Evolutionary conservation across 495 filamentous ascomycete genomes (phyloP).

Genomic region (Filosporella fistucella): DNA sequence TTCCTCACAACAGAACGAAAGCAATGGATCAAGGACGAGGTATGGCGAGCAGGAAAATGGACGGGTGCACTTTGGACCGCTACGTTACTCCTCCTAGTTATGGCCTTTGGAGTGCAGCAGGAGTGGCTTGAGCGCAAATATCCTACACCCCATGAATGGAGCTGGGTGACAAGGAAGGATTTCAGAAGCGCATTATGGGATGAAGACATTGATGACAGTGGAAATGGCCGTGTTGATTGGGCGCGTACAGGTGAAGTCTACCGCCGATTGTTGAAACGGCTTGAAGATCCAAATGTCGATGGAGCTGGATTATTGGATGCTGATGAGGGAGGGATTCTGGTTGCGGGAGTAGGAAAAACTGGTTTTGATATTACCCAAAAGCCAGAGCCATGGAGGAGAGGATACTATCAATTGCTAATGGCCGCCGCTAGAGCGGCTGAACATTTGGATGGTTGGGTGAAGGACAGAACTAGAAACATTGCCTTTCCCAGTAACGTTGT

Average conservation of each 20-base stretch:
- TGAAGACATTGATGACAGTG: conserved; percentile 41
- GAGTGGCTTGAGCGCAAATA: conserved; percentile 69
- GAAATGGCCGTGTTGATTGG: conserved; percentile 55
- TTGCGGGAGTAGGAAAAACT: conserved; percentile 49
- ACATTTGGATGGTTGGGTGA: conserved; percentile 71
- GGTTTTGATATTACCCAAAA: conserved; percentile 70
- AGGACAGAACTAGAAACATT: conserved; percentile 58
- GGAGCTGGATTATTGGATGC: conserved; percentile 57
- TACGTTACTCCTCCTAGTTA: conserved; percentile 44
- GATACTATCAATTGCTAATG: conserved; percentile 79
- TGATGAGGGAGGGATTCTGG: conserved; percentile 48
- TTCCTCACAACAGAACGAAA: conserved; percentile 74
- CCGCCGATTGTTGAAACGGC: conserved; percentile 47
- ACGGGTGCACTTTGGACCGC: conserved; percentile 51
- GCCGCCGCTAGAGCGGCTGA: conserved; percentile 70
- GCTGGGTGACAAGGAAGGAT: conserved; percentile 52
- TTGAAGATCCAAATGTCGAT: conserved; percentile 62
- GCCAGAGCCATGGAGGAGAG: conserved; percentile 73
- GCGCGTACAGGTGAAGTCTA: conserved; percentile 50
- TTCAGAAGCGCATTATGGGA: conserved; percentile 54
- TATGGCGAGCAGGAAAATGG: conserved; percentile 57
- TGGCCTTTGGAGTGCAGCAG: conserved; percentile 55
- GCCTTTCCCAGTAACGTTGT: conserved; percentile 66
- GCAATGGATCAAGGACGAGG: conserved; percentile 58
- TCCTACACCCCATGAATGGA: conserved; percentile 75